phyloP scores from a whole-genome alignment of 257 asterid species.

The Solanum infundibuliforme region DNA sequence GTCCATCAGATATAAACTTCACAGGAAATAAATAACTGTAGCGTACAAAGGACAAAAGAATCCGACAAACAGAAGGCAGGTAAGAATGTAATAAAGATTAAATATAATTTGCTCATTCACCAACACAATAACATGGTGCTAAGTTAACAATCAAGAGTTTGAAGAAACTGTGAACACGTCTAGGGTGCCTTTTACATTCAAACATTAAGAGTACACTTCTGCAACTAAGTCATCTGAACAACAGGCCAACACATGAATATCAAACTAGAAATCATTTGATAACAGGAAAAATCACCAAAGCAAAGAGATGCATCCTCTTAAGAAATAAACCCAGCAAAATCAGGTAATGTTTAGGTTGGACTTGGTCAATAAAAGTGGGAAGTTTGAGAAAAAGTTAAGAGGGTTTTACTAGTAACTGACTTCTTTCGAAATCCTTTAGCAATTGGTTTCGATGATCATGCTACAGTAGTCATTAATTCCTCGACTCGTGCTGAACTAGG shows the following conservation, averaged over 20 bases:
- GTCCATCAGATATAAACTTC: neutral
- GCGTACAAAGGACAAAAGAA: neutral
- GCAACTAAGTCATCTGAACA: neutral
- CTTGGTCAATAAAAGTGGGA: too few relatives aligned
- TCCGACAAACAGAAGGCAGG: neutral
- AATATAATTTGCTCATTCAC: neutral
- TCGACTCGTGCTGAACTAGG: too few relatives aligned
- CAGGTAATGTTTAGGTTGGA: too few relatives aligned
- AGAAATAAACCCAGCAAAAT: neutral
- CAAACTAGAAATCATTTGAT: neutral
- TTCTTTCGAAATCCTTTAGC: too few relatives aligned
- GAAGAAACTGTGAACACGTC: neutral
- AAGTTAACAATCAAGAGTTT: neutral
- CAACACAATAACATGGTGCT: neutral
- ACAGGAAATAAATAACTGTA: neutral
- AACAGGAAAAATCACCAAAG: neutral
- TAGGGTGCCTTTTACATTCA: neutral
- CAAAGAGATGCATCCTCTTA: neutral
- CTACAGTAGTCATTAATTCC: too few relatives aligned
- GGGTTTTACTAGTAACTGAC: too few relatives aligned
- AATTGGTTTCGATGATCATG: too few relatives aligned
- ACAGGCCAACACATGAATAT: neutral
- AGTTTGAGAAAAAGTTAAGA: too few relatives aligned
- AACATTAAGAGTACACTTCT: neutral
- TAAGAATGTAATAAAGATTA: neutral